Percentiles rank a stretch among this genome's conserved stretches.
Conservation (phyloP, 2,329 filamentous ascomycete genomes). For the Fusarium succisae region DNA sequence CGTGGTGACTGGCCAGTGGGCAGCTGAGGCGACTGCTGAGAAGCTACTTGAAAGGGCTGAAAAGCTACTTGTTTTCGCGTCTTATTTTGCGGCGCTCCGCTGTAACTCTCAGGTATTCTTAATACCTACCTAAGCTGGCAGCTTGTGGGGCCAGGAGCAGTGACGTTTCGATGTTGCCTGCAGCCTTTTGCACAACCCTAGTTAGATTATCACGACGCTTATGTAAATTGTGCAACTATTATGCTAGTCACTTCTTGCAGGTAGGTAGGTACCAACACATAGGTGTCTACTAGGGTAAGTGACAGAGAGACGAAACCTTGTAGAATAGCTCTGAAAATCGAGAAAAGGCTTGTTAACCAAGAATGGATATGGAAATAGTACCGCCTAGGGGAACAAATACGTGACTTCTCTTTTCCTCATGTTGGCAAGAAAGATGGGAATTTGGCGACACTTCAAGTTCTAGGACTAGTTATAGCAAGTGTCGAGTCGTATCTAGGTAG, state of each 20-base stretch:
- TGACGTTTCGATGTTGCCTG: conserved; percentile 51
- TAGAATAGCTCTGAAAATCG: not conserved
- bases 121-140: conserved; percentile 21
- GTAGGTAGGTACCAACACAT: not conserved
- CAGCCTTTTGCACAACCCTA: conserved; percentile 19
- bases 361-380: not conserved
- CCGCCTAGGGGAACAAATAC: not conserved
- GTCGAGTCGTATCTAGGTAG: not conserved
- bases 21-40: conserved; percentile 24
- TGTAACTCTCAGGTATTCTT: conserved; percentile 39
- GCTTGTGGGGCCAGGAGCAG: conserved; percentile 38
- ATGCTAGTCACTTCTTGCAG: not conserved
- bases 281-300: not conserved
- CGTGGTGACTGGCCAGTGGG: conserved; percentile 35
- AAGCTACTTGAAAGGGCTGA: conserved; percentile 9
- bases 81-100: not conserved
- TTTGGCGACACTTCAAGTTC: not conserved
- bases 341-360: not conserved
- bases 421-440: not conserved
- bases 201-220: not conserved
- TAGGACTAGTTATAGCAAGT: not conserved
- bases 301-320: not conserved
- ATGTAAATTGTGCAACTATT: conserved; percentile 14
- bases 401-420: not conserved
- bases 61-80: conserved; percentile 30